Conservation (phyloP, 2,329 filamentous ascomycete genomes). For the Didymella pomorum region DNA sequence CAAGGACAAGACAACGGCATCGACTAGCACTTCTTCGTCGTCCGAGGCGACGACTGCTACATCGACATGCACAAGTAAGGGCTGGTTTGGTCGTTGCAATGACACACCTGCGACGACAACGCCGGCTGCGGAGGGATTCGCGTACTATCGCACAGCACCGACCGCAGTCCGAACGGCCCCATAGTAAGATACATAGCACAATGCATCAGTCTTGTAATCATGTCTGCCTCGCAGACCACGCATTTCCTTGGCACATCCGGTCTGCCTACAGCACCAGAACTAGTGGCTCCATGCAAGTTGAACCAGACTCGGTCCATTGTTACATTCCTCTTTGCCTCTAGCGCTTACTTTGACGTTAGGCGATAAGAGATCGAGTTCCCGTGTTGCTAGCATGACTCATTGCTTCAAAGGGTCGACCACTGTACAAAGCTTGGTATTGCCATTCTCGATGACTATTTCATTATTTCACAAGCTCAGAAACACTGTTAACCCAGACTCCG, state of each 20-base stretch:
- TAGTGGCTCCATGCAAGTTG: background rate
- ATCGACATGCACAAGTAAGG: constrained; percentile 45
- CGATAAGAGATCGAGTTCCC: constrained; percentile 1
- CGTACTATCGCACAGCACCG: constrained; percentile 35
- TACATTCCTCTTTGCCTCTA: constrained; percentile 17
- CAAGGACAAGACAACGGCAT: constrained; percentile 43
- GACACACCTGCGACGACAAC: constrained; percentile 37
- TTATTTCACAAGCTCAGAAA: background rate
- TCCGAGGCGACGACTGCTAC: constrained; percentile 39
- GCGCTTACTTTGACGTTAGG: constrained; percentile 5
- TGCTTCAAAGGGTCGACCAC: background rate
- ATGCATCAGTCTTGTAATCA: background rate
- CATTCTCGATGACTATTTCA: background rate
- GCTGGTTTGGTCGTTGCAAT: constrained; percentile 48
- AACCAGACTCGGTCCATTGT: background rate
- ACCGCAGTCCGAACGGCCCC: constrained; percentile 36
- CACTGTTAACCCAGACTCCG: background rate
- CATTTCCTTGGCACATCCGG: background rate
- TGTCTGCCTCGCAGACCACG: background rate
- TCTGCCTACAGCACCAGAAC: background rate
- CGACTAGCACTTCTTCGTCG: constrained; percentile 32
- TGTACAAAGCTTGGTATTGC: background rate
- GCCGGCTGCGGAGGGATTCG: constrained; percentile 36
- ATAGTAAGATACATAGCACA: background rate
- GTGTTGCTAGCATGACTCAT: constrained; percentile 10